phyloP scores from a whole-genome alignment of 345 rosid species.

The Camelina neglecta region DNA sequence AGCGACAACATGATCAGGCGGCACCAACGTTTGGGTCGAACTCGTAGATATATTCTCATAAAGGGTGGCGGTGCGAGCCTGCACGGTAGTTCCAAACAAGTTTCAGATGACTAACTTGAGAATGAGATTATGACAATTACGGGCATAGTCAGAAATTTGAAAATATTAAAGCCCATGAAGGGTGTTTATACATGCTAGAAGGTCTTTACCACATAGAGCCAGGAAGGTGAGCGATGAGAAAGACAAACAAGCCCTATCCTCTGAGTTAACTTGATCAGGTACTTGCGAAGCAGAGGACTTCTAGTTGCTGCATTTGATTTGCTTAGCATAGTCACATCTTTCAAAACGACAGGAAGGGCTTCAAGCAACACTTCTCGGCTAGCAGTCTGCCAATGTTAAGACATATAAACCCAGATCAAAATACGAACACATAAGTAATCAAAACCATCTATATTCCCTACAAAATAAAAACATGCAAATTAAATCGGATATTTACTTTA shows the following conservation, averaged over 20 bases:
- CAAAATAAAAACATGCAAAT: too few relatives aligned
- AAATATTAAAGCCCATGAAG: conserved; percentile 17
- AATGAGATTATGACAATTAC: conserved; percentile 4
- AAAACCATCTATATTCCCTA: neutral
- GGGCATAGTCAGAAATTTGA: neutral
- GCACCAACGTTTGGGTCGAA: conserved; percentile 49
- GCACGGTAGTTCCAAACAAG: conserved; percentile 37
- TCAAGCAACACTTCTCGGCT: conserved; percentile 61
- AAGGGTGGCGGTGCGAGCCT: conserved; percentile 70
- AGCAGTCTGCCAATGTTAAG: conserved; percentile 68
- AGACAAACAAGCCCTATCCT: conserved; percentile 82
- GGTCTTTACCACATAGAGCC: conserved; percentile 82
- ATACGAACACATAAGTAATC: conserved; percentile 2
- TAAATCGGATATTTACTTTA: neutral
- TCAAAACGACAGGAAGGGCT: conserved; percentile 64
- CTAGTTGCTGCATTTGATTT: conserved; percentile 65
- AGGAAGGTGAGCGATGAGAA: conserved; percentile 75
- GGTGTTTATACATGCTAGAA: conserved; percentile 3
- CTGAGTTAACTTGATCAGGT: conserved; percentile 78
- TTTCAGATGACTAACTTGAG: conserved; percentile 24
- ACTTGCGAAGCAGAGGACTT: conserved; percentile 87
- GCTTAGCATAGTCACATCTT: conserved; percentile 58
- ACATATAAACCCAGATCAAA: conserved; percentile 33
- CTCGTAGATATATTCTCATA: conserved; percentile 57
- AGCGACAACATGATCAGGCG: conserved; percentile 36